A percentile compares a stretch with the other conserved stretches of the same genome.
phyloP scores from a whole-genome alignment of 441 rosid species.

The Melastoma candidum region DNA sequence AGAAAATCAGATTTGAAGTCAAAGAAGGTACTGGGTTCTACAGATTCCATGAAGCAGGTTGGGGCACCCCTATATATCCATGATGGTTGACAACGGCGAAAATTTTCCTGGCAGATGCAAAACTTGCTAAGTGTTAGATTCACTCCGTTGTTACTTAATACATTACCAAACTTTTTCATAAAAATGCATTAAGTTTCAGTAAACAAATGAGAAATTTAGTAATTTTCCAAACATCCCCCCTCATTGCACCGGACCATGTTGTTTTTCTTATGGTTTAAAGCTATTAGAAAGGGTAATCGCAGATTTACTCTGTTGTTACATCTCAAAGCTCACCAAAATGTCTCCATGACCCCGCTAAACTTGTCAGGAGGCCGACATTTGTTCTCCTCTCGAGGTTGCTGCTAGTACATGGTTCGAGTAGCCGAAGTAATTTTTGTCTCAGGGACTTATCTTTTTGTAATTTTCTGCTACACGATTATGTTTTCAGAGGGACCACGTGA shows the following conservation, averaged over 20 bases:
- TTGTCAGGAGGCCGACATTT: constrained; percentile 90
- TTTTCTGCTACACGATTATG: constrained; percentile 7
- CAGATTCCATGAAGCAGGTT: constrained; percentile 49
- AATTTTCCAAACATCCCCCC: no score
- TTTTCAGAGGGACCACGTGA: constrained; percentile 88
- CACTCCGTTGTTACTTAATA: constrained; percentile 49
- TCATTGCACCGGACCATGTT: no score
- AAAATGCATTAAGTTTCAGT: no score
- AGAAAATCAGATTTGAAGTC: constrained; percentile 55
- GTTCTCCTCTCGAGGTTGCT: constrained; percentile 80
- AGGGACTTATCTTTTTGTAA: constrained; percentile 3
- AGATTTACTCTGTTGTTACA: constrained; percentile 29
- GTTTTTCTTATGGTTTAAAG: no score
- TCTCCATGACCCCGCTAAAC: constrained; percentile 79
- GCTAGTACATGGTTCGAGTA: constrained; percentile 37
- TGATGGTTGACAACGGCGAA: constrained; percentile 90
- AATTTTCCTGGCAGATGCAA: constrained; percentile 80
- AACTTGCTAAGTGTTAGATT: constrained; percentile 77
- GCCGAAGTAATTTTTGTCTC: background rate
- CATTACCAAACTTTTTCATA: no score
- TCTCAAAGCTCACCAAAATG: constrained; percentile 75
- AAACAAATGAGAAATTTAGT: no score
- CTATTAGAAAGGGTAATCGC: no score
- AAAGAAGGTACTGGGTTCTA: constrained; percentile 49
- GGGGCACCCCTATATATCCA: constrained; percentile 69